Evolutionary conservation across 2,329 filamentous ascomycete species (phyloP).

Genomic region (Ceratocystis diversiconidia): DNA sequence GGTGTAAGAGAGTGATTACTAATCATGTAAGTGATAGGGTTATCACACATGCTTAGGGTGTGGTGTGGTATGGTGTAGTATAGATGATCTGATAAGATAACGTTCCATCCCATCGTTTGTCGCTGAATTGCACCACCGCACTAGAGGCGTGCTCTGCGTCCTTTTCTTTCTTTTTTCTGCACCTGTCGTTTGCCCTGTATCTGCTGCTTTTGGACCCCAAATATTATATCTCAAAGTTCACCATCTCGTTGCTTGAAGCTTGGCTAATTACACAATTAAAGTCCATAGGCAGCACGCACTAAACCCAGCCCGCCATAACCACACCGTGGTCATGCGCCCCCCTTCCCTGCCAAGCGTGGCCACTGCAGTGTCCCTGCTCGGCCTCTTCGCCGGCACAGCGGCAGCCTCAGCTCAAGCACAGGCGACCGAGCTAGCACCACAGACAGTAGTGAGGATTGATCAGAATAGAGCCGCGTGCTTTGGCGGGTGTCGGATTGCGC

Average conservation of each 20-base stretch:
- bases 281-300: neutral
- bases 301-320: neutral
- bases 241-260: neutral
- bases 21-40: neutral
- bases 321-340: neutral
- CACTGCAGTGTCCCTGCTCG: neutral
- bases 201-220: neutral
- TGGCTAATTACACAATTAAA: neutral
- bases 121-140: neutral
- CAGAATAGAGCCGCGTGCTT: slow-evolving; percentile 4
- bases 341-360: neutral
- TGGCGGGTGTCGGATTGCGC: slow-evolving; percentile 8
- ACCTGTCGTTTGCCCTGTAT: neutral
- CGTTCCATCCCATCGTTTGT: neutral
- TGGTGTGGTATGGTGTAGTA: neutral
- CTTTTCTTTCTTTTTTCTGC: neutral
- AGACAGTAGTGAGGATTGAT: neutral
- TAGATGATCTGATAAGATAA: slow-evolving; percentile 18
- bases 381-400: neutral
- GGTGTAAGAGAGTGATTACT: neutral
- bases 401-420: neutral
- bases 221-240: neutral
- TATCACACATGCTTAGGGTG: neutral
- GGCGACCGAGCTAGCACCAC: neutral
- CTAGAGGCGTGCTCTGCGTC: neutral